Base-by-base conservation (phyloP, 148 eudicot species). In the Tetragonia tetragonoides region DNA sequence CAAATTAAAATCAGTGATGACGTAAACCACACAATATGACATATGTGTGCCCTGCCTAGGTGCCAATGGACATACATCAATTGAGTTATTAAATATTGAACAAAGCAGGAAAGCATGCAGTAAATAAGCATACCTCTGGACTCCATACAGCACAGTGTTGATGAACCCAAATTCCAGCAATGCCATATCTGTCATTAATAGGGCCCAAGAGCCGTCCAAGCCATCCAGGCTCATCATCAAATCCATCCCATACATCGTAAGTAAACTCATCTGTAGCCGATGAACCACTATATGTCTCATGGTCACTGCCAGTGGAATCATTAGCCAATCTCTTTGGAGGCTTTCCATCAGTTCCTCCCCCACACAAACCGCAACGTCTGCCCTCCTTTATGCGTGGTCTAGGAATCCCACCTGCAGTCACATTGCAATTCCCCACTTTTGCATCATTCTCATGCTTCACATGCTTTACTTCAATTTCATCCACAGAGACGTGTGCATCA, bases 141-240 rank as follows among this genome's bases (percentile, higher is more conserved):
- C 99, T 95, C 99, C 99, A 95, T 39, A 95, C 99, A 80, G 99
- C 99, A 86, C 99, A 95, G 56, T 92, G 93, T 81, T 91, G 99
- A 83, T 95, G 99, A 73, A 95, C 97, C 97, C 95, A 95, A 47
- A 92, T 91, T 83, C 99, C 91, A 72, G 99, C 97, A 83, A 95
- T 95, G 71, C 99, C 99, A 77, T 83, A 86, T 8, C 96, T 91
- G 72, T 95, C 97, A 87, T 90, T 95, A 51, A 95, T 83, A 44
- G 99, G 99, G 56, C 99, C 99, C 80, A 95, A 82, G 75, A 95
- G 93, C 42, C 87, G 85, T 54, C 99, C 99, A 78, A 92, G 92
- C 99, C 99, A 95, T 56, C 94, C 90, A 83, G 97, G 84, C 78
- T 95, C 97, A 80, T 92, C 93, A 51, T 91, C 99, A 88, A 95